Evolutionary conservation across 148 eudicot genomes (phyloP).

Genomic region (Polygonum maritimum): DNA sequence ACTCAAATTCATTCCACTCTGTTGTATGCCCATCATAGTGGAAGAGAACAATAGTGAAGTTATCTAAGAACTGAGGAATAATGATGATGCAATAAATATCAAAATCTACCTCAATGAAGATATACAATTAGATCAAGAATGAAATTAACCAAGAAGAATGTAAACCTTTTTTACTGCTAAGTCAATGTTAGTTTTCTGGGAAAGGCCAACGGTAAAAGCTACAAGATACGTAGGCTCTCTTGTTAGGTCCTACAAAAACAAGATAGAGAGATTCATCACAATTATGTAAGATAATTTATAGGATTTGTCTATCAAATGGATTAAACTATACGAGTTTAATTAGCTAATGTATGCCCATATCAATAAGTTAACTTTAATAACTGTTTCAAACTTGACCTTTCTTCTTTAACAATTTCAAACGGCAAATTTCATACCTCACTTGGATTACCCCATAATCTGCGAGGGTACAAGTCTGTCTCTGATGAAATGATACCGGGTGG

Average conservation of each 20-base stretch:
- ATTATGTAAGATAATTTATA: neutral
- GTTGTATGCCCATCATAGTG: conserved; percentile 68
- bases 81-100: neutral
- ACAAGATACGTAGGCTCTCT: neutral
- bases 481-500: neutral
- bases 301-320: too few species aligned
- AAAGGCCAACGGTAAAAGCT: neutral
- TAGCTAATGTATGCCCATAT: too few species aligned
- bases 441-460: conserved; percentile 3
- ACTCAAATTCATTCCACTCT: conserved; percentile 82
- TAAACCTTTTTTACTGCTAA: neutral
- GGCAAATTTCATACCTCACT: neutral
- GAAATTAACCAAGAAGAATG: neutral
- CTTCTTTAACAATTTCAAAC: too few species aligned
- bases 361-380: too few species aligned
- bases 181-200: neutral
- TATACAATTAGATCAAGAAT: neutral
- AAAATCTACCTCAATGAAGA: neutral
- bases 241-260: neutral
- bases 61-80: conserved; percentile 47
- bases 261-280: neutral
- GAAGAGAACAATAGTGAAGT: conserved; percentile 68
- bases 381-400: too few species aligned
- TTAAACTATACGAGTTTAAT: too few species aligned
- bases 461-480: neutral